A percentile compares a stretch with the other conserved stretches of the same genome.
These are phyloP conservation scores for Mucuna pruriens DNA, from an alignment of 306 rosid genomes.

Conservation along the genomic window DNA sequence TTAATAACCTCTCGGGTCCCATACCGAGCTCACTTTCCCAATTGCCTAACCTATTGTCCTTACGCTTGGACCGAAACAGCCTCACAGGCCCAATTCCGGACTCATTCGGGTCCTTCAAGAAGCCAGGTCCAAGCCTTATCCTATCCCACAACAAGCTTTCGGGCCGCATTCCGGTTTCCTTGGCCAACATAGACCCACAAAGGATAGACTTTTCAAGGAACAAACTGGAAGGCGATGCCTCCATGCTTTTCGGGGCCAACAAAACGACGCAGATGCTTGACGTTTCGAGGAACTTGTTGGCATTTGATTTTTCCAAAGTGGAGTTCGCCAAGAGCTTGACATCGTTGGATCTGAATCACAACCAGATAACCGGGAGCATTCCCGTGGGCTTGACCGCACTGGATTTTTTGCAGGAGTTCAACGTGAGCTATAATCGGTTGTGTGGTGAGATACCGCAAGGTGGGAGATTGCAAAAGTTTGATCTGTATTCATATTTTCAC, in stretches of 20 bases:
- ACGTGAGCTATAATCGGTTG: conserved; percentile 73
- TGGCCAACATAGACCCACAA: conserved; percentile 40
- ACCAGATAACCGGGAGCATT: conserved; percentile 58
- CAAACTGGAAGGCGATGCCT: conserved; percentile 75
- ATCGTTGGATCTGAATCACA: conserved; percentile 65
- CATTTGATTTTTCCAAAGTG: conserved; percentile 56
- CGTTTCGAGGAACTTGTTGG: conserved; percentile 63
- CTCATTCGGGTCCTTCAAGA: conserved; percentile 52
- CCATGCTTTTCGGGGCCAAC: conserved; percentile 55
- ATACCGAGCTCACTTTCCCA: conserved; percentile 69
- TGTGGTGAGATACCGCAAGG: conserved; percentile 74
- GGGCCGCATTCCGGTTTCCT: conserved; percentile 57
- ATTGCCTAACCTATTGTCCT: conserved; percentile 36
- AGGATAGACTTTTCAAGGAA: conserved; percentile 61
- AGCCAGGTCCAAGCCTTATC: conserved; percentile 21
- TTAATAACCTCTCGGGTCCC: conserved; percentile 59
- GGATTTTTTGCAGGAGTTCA: conserved; percentile 48
- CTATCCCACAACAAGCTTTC: conserved; percentile 64
- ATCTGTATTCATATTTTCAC: conserved; percentile 48
- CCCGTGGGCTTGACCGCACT: conserved; percentile 52
- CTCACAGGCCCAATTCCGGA: conserved; percentile 53
- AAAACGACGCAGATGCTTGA: conserved; percentile 52
- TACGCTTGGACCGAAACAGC: conserved; percentile 56
- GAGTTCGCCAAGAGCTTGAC: conserved; percentile 51
- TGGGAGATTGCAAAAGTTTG: conserved; percentile 66